Base-by-base conservation (phyloP, 1,284 basidiomycete genomes). In the Cryptococcus wingfieldii region DNA sequence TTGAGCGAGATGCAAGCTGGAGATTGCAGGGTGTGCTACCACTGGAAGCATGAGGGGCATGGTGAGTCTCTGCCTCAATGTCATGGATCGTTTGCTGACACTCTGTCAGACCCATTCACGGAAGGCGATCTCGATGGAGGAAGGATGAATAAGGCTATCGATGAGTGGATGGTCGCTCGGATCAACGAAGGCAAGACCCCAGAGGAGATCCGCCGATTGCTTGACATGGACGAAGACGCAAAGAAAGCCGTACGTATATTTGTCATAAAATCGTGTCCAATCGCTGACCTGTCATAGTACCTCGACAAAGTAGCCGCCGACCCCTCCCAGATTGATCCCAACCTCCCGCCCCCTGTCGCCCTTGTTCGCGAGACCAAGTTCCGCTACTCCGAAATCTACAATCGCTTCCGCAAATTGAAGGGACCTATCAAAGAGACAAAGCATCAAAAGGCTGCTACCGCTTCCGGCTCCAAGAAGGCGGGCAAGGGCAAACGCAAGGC, bases 351-450 rank as follows among this genome's bases (percentile, higher is more conserved):
- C 1, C 62, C 72, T 7, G 51, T 73, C 13, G 69, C 70, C 0
- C 61, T 71, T 37, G 67, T 64, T 5, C 62, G 67, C 5, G 38
- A 37, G 19, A 37, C 43, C 10, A 67, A 69, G 37, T 70, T 74
- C 61, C 73, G 74, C 61, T 76, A 76, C 41, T 70, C 74, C 38
- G 74, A 74, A 58, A 69, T 76, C 37, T 76, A 76, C 62, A 76
- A 76, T 53, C 68, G 74, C 27, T 76, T 67, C 63, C 65, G 74
- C 31, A 74, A 74, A 55, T 61, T 74, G 53, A 64, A 62, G 47
- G 72, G 72, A 12, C 72, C 74, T 7, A 68, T 76, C 58, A 71
- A 72, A 59, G 62, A 63, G 13, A 63, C 61, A 51, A 70, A 68
- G 52, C 56, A 59, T 37, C 63, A 60, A 39, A 71, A 65, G 44